Evolutionary conservation across 2,329 filamentous ascomycete genomes (phyloP).

Genomic region (Neofusicoccum umdonicola): DNA sequence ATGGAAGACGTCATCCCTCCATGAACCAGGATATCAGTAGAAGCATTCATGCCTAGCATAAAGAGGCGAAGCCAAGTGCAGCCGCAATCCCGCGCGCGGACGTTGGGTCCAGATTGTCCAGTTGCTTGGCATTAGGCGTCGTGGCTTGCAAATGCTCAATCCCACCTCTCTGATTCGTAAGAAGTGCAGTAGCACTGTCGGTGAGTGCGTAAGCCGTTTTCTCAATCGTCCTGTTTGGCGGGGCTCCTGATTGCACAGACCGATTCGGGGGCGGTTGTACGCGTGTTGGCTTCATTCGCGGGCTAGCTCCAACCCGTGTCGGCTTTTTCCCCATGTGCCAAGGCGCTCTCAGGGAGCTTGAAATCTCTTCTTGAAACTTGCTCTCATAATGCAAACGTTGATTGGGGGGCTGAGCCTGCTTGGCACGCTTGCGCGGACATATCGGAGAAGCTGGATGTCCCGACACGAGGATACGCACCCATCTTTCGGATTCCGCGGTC

Average conservation of each 20-base stretch:
- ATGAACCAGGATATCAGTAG: neutral
- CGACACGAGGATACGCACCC: neutral
- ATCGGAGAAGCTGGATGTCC: neutral
- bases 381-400: neutral
- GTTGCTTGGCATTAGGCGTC: neutral
- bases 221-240: neutral
- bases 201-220: conserved; percentile 15
- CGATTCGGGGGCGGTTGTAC: neutral
- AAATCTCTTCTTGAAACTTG: neutral
- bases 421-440: neutral
- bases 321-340: neutral
- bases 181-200: neutral
- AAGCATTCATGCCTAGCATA: neutral
- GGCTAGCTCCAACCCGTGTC: neutral
- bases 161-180: neutral
- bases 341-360: neutral
- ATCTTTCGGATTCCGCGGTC: no score
- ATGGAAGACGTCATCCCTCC: no score
- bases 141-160: neutral
- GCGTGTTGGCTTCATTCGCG: neutral
- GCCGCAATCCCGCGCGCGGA: neutral
- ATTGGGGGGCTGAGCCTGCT: neutral
- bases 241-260: neutral
- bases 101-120: neutral
- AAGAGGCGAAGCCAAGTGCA: neutral